Conservation (phyloP, 768 basidiomycete genomes). For the Collybia sordida region DNA sequence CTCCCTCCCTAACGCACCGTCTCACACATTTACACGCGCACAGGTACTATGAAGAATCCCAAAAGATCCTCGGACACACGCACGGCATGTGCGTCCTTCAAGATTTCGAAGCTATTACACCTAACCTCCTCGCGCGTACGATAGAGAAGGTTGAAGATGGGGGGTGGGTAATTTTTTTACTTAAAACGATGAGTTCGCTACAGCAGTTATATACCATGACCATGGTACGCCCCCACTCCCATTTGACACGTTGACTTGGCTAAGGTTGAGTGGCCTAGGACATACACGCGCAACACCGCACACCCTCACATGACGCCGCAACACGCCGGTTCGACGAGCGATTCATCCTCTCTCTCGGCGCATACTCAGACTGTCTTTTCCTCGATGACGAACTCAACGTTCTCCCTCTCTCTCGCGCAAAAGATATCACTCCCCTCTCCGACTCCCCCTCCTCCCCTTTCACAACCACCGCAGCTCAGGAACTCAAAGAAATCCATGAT, state of each 20-base stretch:
- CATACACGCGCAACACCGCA: constrained; percentile 92
- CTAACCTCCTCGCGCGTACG: constrained; percentile 93
- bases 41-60: constrained; percentile 95
- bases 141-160: constrained; percentile 99
- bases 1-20: neutral
- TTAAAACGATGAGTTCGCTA: constrained; percentile 94
- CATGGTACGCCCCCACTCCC: constrained; percentile 41
- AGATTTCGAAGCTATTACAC: constrained; percentile 98
- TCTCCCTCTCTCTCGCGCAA: constrained; percentile 91
- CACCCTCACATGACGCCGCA: constrained; percentile 84
- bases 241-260: too few species aligned
- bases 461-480: constrained; percentile 43
- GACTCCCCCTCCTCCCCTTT: constrained; percentile 38
- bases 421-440: constrained; percentile 77
- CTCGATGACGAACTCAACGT: constrained; percentile 98
- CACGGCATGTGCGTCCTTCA: constrained; percentile 97
- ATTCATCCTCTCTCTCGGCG: constrained; percentile 97
- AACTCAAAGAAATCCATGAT: constrained; percentile 77
- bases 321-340: constrained; percentile 98
- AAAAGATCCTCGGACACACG: constrained; percentile 96
- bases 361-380: constrained; percentile 89
- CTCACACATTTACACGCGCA: neutral
- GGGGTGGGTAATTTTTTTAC: constrained; percentile 79
- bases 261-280: constrained; percentile 60
- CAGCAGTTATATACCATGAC: constrained; percentile 94